Evolutionary conservation across 140 eudicot genomes (phyloP), one percentile per base, ranked within the genome.

Genomic region (Bidens hawaiensis): DNA sequence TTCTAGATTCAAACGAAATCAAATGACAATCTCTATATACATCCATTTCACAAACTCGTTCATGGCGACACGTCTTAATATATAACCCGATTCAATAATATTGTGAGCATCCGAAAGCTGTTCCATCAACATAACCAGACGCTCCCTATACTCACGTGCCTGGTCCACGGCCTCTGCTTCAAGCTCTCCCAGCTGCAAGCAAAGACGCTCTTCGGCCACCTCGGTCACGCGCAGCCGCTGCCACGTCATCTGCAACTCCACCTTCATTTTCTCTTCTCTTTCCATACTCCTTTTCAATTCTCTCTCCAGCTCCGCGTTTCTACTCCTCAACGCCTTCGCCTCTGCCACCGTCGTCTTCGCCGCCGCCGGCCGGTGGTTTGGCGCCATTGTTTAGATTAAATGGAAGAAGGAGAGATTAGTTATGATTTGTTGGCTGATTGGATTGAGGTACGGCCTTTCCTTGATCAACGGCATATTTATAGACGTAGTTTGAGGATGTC

Each of bases 161-260:
- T 83, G 90, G 23, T 79, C 90, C 10, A 86, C 77, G 7, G 95
- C 85, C 49, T 89, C 97, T 0, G 90, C 97, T 42, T 90, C 97
- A 3, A 90, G 71, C 65, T 90, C 96, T 2, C 94, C 94, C 0
- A 90, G 84, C 71, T 90, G 96, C 8, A 76, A 68, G 52, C 90
- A 81, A 2, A 90, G 81, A 16, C 79, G 73, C 82, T 90, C 97
- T 79, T 86, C 95, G 10, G 85, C 96, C 18, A 84, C 97, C 74
- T 90, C 97, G 18, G 90, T 91, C 59, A 86, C 85, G 16, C 73
- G 78, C 17, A 86, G 64, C 73, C 90, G 68, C 40, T 68, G 59
- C 73, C 71, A 69, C 26, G 73, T 49, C 42, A 60, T 66, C 42
- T 53, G 59, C 21, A 90, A 60, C 65, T 90, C 94, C 60, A 10